Conservation (phyloP, 1,139 yeast species). For the Magnusiomyces sp. region DNA sequence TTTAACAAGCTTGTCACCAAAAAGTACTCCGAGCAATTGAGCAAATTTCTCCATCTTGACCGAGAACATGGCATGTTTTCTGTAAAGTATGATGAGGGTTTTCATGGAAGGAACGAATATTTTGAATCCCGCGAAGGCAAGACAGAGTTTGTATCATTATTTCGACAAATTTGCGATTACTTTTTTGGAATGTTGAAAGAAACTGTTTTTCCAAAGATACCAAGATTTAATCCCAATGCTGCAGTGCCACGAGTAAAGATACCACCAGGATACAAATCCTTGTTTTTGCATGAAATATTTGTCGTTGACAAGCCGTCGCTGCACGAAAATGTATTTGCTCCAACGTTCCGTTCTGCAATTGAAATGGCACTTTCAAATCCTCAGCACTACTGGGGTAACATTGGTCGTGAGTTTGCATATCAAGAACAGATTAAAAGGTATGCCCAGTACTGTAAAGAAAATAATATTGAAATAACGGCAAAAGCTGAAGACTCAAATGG, state of each 20-base stretch:
- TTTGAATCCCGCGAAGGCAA: no score
- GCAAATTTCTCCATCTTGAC: background rate
- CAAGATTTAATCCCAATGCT: background rate
- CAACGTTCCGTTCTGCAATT: constrained; percentile 34
- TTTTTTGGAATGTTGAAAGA: background rate
- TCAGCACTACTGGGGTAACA: constrained; percentile 25
- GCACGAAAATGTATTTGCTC: constrained; percentile 33
- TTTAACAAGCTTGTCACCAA: no score
- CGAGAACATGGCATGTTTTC: no score
- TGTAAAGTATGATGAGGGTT: no score
- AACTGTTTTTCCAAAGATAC: background rate
- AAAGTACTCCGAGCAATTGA: no score
- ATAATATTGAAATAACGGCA: background rate
- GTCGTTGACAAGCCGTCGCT: constrained; percentile 21
- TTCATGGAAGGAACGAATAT: no score
- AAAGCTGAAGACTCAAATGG: background rate
- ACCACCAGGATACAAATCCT: constrained; percentile 9
- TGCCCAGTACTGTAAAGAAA: background rate
- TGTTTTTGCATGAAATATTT: constrained; percentile 23
- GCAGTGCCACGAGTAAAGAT: background rate
- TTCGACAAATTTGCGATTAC: background rate
- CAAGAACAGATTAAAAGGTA: background rate
- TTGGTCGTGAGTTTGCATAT: background rate
- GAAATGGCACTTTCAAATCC: constrained; percentile 35
- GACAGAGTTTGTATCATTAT: background rate